Percentiles rank a stretch among this genome's conserved stretches.
Conservation (phyloP, 768 basidiomycete genomes). For the Phylloporus rhodoxanthus region DNA sequence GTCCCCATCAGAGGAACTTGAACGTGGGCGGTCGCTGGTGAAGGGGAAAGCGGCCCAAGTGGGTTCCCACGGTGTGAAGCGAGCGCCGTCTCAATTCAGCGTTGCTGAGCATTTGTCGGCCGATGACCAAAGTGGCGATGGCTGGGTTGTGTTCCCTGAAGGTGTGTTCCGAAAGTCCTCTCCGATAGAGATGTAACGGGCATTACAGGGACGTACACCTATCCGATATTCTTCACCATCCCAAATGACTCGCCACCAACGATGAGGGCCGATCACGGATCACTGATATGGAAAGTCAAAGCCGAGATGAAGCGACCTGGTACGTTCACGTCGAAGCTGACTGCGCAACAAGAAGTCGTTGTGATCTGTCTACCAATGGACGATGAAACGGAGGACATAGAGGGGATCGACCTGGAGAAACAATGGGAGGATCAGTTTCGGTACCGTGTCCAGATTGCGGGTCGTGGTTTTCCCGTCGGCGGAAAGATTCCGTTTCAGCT, state of each 20-base stretch:
- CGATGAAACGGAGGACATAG: constrained; percentile 50
- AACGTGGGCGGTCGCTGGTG: constrained; percentile 27
- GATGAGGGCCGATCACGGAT: constrained; percentile 67
- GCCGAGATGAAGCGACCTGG: constrained; percentile 83
- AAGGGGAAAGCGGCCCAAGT: constrained; percentile 25
- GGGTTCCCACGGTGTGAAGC: not conserved
- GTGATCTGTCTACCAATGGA: constrained; percentile 66
- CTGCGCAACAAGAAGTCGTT: constrained; percentile 62
- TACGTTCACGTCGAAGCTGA: constrained; percentile 64
- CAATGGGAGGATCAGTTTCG: constrained; percentile 88
- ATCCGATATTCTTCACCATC: constrained; percentile 87
- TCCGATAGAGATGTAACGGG: constrained; percentile 43
- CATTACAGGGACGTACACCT: constrained; percentile 76
- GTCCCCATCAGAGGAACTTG: not conserved
- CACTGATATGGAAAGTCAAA: constrained; percentile 72
- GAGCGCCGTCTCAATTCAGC: constrained; percentile 20
- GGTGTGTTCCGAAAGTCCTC: constrained; percentile 40
- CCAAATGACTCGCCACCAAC: constrained; percentile 76
- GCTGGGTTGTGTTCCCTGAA: constrained; percentile 86
- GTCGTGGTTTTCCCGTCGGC: constrained; percentile 77
- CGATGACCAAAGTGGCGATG: constrained; percentile 36
- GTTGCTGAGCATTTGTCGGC: constrained; percentile 27
- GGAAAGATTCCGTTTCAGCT: constrained; percentile 75
- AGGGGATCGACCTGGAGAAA: constrained; percentile 76
- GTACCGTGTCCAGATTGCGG: constrained; percentile 70